phyloP scores from a whole-genome alignment of 352 stramenopile genomes.

The Albugo candida region DNA sequence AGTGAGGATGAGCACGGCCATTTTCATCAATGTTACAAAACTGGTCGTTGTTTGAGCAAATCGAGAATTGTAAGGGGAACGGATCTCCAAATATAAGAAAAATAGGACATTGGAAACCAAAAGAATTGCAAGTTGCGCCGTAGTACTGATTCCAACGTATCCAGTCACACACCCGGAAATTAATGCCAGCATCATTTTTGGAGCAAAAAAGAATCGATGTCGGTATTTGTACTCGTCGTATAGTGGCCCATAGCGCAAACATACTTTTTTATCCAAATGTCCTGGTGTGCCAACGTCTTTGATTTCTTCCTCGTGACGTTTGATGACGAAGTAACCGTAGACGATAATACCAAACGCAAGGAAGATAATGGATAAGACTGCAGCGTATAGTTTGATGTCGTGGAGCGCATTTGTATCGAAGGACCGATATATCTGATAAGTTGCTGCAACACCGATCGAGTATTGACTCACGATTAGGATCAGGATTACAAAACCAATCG shows the following conservation, averaged over 20 bases:
- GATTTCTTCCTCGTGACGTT: slow-evolving; percentile 53
- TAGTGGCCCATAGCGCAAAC: slow-evolving; percentile 57
- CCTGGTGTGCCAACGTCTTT: slow-evolving; percentile 49
- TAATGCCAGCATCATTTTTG: slow-evolving; percentile 57
- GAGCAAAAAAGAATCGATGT: slow-evolving; percentile 69
- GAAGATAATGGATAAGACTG: slow-evolving; percentile 32
- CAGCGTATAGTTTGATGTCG: slow-evolving; percentile 44
- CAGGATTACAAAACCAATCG: slow-evolving; percentile 56
- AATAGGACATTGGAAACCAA: slow-evolving; percentile 36
- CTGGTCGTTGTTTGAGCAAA: slow-evolving; percentile 55
- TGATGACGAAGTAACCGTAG: slow-evolving; percentile 53
- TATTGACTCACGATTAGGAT: slow-evolving; percentile 69
- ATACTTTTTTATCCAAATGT: slow-evolving; percentile 67
- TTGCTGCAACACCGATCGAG: slow-evolving; percentile 62
- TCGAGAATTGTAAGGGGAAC: slow-evolving; percentile 42
- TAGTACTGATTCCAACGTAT: slow-evolving; percentile 27
- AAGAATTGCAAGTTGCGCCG: slow-evolving; percentile 29
- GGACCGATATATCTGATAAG: slow-evolving; percentile 74
- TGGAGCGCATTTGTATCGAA: slow-evolving; percentile 25
- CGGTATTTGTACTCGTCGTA: slow-evolving; percentile 82
- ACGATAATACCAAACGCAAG: slow-evolving; percentile 55
- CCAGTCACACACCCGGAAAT: slow-evolving; percentile 35
- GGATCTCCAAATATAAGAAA: slow-evolving; percentile 53
- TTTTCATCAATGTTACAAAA: slow-evolving; percentile 64
- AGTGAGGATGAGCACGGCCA: slow-evolving; percentile 43